Evolutionary conservation across 2,329 filamentous ascomycete species (phyloP).

Genomic region (Clarireedia paspali): DNA sequence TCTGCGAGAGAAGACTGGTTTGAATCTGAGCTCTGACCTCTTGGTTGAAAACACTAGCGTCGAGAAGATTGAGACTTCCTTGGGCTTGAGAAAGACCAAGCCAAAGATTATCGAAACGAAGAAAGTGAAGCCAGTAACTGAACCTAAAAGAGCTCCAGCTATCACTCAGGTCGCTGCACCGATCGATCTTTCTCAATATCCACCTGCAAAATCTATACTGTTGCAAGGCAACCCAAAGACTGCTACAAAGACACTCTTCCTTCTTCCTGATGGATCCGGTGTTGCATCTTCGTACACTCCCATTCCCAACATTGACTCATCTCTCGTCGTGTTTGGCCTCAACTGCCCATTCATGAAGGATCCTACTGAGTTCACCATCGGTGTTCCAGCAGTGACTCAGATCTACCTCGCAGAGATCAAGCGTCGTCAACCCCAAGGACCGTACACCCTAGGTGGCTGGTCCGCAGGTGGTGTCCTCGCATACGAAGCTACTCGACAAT

Average conservation of each 20-base stretch:
- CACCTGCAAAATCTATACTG: conserved; percentile 28
- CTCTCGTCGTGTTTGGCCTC: conserved; percentile 46
- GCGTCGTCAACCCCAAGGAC: conserved; percentile 58
- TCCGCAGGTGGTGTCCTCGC: conserved; percentile 67
- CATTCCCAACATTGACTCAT: conserved; percentile 30
- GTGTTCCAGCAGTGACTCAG: conserved; percentile 54
- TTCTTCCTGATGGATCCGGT: conserved; percentile 41
- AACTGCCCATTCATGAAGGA: conserved; percentile 66
- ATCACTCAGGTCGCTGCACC: not conserved
- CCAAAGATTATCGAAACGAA: conserved; percentile 3
- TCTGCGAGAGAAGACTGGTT: conserved; percentile 5
- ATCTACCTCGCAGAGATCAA: conserved; percentile 63
- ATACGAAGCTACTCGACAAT: conserved; percentile 55
- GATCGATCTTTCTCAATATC: conserved; percentile 8
- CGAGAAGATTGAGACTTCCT: conserved; percentile 16
- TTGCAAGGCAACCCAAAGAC: conserved; percentile 41
- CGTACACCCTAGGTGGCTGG: conserved; percentile 64
- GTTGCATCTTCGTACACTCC: conserved; percentile 27
- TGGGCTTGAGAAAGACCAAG: conserved; percentile 13
- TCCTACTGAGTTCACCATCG: conserved; percentile 55
- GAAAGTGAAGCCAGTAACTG: not conserved
- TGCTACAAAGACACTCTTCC: conserved; percentile 36
- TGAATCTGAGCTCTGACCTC: conserved; percentile 35
- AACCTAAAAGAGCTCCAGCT: not conserved
- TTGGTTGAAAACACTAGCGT: conserved; percentile 20